Evolutionary conservation across 768 basidiomycete genomes (phyloP).

Genomic region (Rhodocollybia butyracea): DNA sequence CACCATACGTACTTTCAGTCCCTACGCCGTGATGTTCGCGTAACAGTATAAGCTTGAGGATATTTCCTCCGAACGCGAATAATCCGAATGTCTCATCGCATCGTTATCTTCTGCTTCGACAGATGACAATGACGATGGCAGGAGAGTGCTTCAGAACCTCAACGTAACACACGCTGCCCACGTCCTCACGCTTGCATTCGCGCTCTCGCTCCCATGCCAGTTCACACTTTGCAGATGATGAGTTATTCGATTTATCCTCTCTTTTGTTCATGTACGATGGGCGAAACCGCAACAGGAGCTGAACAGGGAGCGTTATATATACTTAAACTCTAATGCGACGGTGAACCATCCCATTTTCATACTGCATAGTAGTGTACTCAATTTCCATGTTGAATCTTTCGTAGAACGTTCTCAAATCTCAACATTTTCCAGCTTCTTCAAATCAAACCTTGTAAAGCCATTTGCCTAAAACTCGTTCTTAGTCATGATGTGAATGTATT

Average conservation of each 20-base stretch:
- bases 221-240: slow-evolving; percentile 78
- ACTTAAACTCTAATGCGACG: too few species aligned
- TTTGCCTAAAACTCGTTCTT: too few species aligned
- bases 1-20: slow-evolving; percentile 75
- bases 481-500: too few species aligned
- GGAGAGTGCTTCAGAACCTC: slow-evolving; percentile 77
- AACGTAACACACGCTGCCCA: slow-evolving; percentile 54
- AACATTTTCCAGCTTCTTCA: too few species aligned
- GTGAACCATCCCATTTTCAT: too few species aligned
- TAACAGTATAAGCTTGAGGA: slow-evolving; percentile 70
- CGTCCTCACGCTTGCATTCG: too few species aligned
- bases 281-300: slow-evolving; percentile 68
- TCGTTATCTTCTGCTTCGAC: slow-evolving; percentile 76
- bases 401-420: too few species aligned
- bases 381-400: too few species aligned
- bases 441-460: too few species aligned
- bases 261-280: slow-evolving; percentile 67
- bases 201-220: slow-evolving; percentile 49
- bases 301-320: too few species aligned
- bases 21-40: slow-evolving; percentile 77
- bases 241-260: slow-evolving; percentile 69
- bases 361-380: too few species aligned
- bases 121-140: slow-evolving; percentile 58
- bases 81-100: slow-evolving; percentile 39
- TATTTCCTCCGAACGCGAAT: slow-evolving; percentile 64